Base-by-base conservation (phyloP, 495 filamentous ascomycete species). In the Penicillium pancosmium region DNA sequence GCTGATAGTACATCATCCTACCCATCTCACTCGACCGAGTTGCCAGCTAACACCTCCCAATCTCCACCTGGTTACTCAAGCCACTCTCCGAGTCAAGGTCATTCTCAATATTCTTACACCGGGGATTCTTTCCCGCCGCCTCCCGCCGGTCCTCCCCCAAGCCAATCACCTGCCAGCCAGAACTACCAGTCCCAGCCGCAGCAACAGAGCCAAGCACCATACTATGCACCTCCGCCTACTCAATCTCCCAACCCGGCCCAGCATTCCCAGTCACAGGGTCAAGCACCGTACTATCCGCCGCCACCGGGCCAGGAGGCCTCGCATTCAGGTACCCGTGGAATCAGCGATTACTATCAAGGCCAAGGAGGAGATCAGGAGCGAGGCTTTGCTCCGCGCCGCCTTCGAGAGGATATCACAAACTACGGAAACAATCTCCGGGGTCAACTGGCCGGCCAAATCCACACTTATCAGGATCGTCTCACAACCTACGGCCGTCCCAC, bases 61-160 rank as follows among this genome's bases (percentile, higher is more conserved):
- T 33, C 59, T 10, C 49, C 54, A 27, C 46, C 58, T 13, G n/a
- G 16, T 21, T 53, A 57, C 34, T 40, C 53, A 9, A 57, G 50
- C 15, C 35, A 44, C 9, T 52, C 59, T 5, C 51, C 52, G 15
- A 62, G 44, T 53, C 62, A 61, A 16, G 53, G 48, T 2, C 43
- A 63, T 4, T 8, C 55, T 3, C 66, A 68, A n/a, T 76, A 78
- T 18, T 66, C 60, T 9, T 77, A 78, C 57, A 66, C 68, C 33
- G 73, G 73, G 71, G 53, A 80, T 59, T 68, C 81, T 46, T 61
- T 75, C 82, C 71, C 77, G 60, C 67, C 76, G 62, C 71, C 84
- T 65, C 64, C 77, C 70, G 57, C 72, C 60, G 70, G 80, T 56
- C 49, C 65, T 38, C 63, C 65, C 21, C 63, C 67, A 8, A 73